phyloP scores from a whole-genome alignment of 768 basidiomycete genomes.

The Antrodiella citrinella region DNA sequence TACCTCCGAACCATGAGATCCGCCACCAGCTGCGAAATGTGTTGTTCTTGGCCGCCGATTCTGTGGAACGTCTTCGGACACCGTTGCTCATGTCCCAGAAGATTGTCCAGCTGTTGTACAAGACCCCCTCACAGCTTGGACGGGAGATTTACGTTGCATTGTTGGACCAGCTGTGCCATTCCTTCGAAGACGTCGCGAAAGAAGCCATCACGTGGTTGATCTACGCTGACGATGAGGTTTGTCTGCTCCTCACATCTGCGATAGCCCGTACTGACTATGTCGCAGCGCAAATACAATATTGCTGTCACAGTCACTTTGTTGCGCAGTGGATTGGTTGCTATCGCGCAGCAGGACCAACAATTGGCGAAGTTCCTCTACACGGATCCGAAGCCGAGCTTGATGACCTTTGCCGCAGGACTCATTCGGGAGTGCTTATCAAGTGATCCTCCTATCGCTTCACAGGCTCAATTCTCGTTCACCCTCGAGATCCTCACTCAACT shows the following conservation, averaged over 20 bases:
- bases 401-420: constrained; percentile 76
- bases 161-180: constrained; percentile 80
- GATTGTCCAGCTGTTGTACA: constrained; percentile 91
- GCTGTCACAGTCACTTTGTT: constrained; percentile 87
- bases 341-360: constrained; percentile 78
- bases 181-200: constrained; percentile 88
- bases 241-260: neutral
- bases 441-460: constrained; percentile 74
- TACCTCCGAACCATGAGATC: constrained; percentile 82
- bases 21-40: constrained; percentile 81
- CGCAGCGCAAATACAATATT: constrained; percentile 91
- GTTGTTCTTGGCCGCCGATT: constrained; percentile 71
- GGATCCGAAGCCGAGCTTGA: constrained; percentile 67
- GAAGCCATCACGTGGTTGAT: constrained; percentile 96
- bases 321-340: constrained; percentile 72
- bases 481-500: constrained; percentile 78
- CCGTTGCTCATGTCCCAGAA: constrained; percentile 93
- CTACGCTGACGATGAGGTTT: constrained; percentile 94
- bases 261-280: constrained; percentile 10
- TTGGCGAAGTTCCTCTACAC: constrained; percentile 78
- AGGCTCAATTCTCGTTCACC: constrained; percentile 69
- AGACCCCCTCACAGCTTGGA: constrained; percentile 76
- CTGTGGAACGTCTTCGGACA: constrained; percentile 74
- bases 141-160: constrained; percentile 90
- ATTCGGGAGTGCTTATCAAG: constrained; percentile 80